These are phyloP conservation scores for Lentinus tigrinus DNA, from an alignment of 768 basidiomycete genomes.

Conservation along the genomic window DNA sequence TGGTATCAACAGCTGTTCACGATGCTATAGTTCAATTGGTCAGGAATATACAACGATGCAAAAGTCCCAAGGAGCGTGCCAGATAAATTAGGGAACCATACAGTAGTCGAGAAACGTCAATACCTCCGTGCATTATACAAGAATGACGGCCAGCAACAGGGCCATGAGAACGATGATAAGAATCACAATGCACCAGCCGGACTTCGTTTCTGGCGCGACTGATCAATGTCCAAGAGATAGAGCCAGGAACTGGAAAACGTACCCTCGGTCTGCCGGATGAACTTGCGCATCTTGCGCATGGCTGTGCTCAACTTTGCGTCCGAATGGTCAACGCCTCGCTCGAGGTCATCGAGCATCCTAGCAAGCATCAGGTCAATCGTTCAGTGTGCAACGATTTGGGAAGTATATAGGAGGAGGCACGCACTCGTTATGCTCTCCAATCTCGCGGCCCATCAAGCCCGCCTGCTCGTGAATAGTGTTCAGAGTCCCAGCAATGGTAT, in stretches of 20 bases:
- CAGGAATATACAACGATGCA: background rate
- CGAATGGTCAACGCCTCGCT: slow-evolving; percentile 75
- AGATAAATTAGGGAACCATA: slow-evolving; percentile 1
- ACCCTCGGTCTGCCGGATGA: slow-evolving; percentile 86
- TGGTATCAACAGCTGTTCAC: too few relatives aligned
- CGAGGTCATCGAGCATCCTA: slow-evolving; percentile 85
- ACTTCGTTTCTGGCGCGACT: slow-evolving; percentile 67
- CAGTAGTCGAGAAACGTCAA: background rate
- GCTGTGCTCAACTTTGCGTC: slow-evolving; percentile 63
- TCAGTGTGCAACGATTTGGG: background rate
- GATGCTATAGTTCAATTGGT: background rate
- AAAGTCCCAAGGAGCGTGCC: slow-evolving; percentile 7
- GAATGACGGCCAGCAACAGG: slow-evolving; percentile 76
- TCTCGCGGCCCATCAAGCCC: slow-evolving; percentile 91
- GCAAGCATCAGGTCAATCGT: background rate
- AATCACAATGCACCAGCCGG: slow-evolving; percentile 87
- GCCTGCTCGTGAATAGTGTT: slow-evolving; percentile 87
- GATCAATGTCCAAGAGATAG: background rate
- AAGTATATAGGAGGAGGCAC: slow-evolving; percentile 25
- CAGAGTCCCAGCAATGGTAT: slow-evolving; percentile 84
- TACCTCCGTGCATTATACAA: slow-evolving; percentile 45
- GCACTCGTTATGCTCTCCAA: slow-evolving; percentile 88
- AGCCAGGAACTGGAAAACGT: slow-evolving; percentile 12
- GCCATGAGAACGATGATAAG: slow-evolving; percentile 77
- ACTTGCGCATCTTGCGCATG: slow-evolving; percentile 71